phyloP scores from a whole-genome alignment of 106 monocot species.

The Dendrobium huoshanense region DNA sequence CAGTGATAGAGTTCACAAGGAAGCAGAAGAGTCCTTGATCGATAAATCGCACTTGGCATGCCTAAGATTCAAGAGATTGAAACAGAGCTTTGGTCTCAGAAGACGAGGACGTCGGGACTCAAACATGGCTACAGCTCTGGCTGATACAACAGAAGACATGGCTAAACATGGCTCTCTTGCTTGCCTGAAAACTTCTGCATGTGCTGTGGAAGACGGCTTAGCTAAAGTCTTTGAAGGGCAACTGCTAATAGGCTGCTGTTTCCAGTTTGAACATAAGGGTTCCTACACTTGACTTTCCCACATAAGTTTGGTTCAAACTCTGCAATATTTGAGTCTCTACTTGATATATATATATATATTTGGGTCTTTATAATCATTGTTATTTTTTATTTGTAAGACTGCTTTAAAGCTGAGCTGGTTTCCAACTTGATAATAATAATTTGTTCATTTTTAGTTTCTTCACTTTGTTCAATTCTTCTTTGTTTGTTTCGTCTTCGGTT shows the following conservation, averaged over 20 bases:
- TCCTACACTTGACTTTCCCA: not conserved
- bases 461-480: too few species aligned
- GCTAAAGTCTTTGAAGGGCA: slow-evolving; percentile 48
- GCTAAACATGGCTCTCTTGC: slow-evolving; percentile 21
- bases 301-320: too few species aligned
- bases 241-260: slow-evolving; percentile 32
- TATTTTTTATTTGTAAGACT: too few species aligned
- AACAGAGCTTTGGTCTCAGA: not conserved
- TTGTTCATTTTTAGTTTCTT: too few species aligned
- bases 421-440: too few species aligned
- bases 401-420: too few species aligned
- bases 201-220: slow-evolving; percentile 33
- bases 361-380: too few species aligned
- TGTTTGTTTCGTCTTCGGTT: too few species aligned
- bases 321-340: too few species aligned
- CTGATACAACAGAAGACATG: slow-evolving; percentile 9
- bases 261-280: slow-evolving; percentile 27
- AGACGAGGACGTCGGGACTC: not conserved
- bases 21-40: not conserved
- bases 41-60: not conserved
- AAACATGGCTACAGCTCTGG: not conserved
- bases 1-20: not conserved
- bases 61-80: slow-evolving; percentile 28
- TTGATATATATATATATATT: too few species aligned
- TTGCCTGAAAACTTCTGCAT: slow-evolving; percentile 26